Conservation (phyloP, 2,329 filamentous ascomycete species). For the Phyllosticta citribraziliensis region DNA sequence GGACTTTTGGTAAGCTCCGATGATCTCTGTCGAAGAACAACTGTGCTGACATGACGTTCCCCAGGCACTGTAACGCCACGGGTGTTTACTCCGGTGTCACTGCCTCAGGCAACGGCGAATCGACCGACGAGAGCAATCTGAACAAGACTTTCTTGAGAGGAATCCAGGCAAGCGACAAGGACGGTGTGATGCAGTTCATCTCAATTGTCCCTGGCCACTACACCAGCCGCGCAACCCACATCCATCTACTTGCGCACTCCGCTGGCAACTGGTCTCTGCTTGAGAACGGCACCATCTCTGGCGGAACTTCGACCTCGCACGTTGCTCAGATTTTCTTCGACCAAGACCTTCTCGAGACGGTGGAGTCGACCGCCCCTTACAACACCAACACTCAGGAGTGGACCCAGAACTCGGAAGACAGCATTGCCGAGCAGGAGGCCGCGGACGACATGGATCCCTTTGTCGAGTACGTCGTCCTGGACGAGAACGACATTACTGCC, state of each 20-base stretch:
- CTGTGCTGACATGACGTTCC: not conserved
- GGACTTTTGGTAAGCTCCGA: slow-evolving; percentile 38
- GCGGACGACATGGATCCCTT: slow-evolving; percentile 43
- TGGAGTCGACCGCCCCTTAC: slow-evolving; percentile 40
- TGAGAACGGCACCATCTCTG: slow-evolving; percentile 43
- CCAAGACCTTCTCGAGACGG: slow-evolving; percentile 43
- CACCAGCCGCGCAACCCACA: slow-evolving; percentile 34
- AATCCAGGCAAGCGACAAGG: slow-evolving; percentile 36
- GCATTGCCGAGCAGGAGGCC: slow-evolving; percentile 39
- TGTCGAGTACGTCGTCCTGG: slow-evolving; percentile 48
- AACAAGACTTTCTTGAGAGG: slow-evolving; percentile 37
- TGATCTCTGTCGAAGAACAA: no score
- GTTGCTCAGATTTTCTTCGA: slow-evolving; percentile 58
- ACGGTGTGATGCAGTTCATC: slow-evolving; percentile 41
- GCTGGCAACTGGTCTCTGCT: slow-evolving; percentile 26
- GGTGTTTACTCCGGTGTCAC: slow-evolving; percentile 36
- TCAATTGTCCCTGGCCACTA: slow-evolving; percentile 39
- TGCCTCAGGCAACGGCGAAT: slow-evolving; percentile 34
- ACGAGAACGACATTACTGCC: slow-evolving; percentile 31
- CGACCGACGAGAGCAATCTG: slow-evolving; percentile 22
- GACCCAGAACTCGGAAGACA: slow-evolving; percentile 44
- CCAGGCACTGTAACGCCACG: slow-evolving; percentile 28
- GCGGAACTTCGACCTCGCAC: slow-evolving; percentile 43
- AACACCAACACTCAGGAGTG: slow-evolving; percentile 32
- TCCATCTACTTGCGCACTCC: slow-evolving; percentile 27